Evolutionary conservation across 805 yeast genomes (phyloP), one percentile per base, ranked within the genome.

Genomic region (Yamadazyma takamatsuzukensis): DNA sequence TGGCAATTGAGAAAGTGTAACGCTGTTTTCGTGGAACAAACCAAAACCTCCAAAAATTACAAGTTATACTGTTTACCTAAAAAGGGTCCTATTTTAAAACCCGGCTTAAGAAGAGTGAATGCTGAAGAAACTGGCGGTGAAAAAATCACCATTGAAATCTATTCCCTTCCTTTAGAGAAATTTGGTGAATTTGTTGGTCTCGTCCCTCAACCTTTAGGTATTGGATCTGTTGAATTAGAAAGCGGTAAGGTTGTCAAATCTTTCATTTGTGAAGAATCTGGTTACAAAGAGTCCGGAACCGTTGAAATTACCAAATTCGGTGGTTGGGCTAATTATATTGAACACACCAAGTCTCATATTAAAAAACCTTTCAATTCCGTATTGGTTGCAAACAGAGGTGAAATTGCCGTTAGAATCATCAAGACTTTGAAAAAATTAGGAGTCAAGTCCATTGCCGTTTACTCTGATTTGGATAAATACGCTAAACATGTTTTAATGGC

Each of bases 321-420:
- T 27, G 95, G 96, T 4, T 90, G 96, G 90, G 78, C 80, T 56
- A 62, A 69, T 2, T 86, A 84, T 62, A 64, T 74, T 29, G 50
- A 45, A 45, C 15, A 48, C 49, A 14, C 50, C 51, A 24, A 36
- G 19, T 4, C 39, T 46, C 12, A 14, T 11, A 12, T 44, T 43
- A 40, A 40, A 29, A 76, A 74, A 49, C 93, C 94, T 1, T 87
- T 88, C 61, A 69, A 78, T 14, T 74, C 82, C 8, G 96, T 90
- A n/a, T 71, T 90, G 35, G 93, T 90, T 34, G 97, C 97, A 25
- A 90, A 90, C 68, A 77, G 98, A 64, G 97, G 97, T 56, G 98
- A 90, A 63, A 90, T 90, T 50, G 97, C 98, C 2, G 97, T 89
- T 18, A 72, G 98, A 51, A 87, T 93, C 47, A 87, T 90, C 52